Conservation (phyloP, 768 basidiomycete genomes). For the Boletus vermiculosoides region DNA sequence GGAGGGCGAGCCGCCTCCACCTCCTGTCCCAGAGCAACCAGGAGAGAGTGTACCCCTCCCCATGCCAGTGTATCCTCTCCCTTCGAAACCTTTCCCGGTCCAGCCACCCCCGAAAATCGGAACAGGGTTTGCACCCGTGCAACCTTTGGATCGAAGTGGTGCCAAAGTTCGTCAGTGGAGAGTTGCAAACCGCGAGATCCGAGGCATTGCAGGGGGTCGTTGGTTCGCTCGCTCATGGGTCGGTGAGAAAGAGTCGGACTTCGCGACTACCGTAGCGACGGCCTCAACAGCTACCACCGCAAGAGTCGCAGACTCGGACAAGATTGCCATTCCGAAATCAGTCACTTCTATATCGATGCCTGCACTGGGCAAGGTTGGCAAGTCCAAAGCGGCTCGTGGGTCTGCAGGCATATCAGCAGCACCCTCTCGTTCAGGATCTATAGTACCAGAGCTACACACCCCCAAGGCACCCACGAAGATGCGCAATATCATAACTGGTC, state of each 20-base stretch:
- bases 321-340: constrained; percentile 35
- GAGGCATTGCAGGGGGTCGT: constrained; percentile 79
- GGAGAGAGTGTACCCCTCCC: constrained; percentile 51
- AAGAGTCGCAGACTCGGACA: constrained; percentile 30
- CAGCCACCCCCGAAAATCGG: constrained; percentile 76
- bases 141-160: constrained; percentile 63
- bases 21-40: constrained; percentile 32
- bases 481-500: constrained; percentile 56
- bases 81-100: constrained; percentile 81
- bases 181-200: constrained; percentile 69
- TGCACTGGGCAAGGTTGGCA: constrained; percentile 39
- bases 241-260: constrained; percentile 78
- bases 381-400: constrained; percentile 38
- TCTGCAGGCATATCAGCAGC: constrained; percentile 47
- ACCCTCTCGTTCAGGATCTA: constrained; percentile 59
- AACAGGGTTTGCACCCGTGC: constrained; percentile 64
- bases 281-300: constrained; percentile 28
- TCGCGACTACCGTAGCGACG: constrained; percentile 39
- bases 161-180: constrained; percentile 72
- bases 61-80: constrained; percentile 71
- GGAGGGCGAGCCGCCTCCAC: constrained; percentile 26
- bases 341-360: constrained; percentile 49
- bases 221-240: constrained; percentile 83
- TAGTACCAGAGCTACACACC: constrained; percentile 43
- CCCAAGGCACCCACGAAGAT: constrained; percentile 62